These are phyloP conservation scores for Rhododendron ferrugineum DNA, from an alignment of 148 eudicot genomes.

Conservation along the genomic window DNA sequence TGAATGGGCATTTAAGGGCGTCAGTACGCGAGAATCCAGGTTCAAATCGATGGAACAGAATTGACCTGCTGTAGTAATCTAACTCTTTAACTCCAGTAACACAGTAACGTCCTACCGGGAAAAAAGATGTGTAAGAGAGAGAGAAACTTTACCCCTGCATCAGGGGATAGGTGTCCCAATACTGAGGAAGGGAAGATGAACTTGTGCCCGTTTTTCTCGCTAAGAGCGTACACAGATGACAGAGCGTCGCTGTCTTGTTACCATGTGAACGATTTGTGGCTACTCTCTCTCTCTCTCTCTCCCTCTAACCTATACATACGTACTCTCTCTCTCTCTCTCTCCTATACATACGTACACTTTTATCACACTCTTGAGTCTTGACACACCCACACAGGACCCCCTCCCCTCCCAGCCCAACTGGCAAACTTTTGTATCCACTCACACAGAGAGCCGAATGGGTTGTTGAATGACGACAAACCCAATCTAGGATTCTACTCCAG, in stretches of 20 bases:
- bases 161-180: background rate
- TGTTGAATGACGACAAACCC: background rate
- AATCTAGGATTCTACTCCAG: constrained; percentile 2
- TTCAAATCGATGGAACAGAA: no score
- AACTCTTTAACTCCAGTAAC: no score
- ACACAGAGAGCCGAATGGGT: background rate
- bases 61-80: no score
- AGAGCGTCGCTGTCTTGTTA: background rate
- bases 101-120: no score
- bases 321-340: background rate
- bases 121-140: background rate
- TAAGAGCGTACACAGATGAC: background rate
- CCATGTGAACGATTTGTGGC: background rate
- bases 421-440: background rate
- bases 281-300: background rate
- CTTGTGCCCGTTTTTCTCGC: background rate
- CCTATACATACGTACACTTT: background rate
- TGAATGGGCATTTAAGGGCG: background rate
- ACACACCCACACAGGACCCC: background rate
- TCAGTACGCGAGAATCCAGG: background rate
- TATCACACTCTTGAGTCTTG: background rate
- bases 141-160: background rate
- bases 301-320: background rate
- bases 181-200: background rate
- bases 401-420: background rate